Base-by-base conservation (phyloP, 1,284 basidiomycete species). In the Malassezia sympodialis region DNA sequence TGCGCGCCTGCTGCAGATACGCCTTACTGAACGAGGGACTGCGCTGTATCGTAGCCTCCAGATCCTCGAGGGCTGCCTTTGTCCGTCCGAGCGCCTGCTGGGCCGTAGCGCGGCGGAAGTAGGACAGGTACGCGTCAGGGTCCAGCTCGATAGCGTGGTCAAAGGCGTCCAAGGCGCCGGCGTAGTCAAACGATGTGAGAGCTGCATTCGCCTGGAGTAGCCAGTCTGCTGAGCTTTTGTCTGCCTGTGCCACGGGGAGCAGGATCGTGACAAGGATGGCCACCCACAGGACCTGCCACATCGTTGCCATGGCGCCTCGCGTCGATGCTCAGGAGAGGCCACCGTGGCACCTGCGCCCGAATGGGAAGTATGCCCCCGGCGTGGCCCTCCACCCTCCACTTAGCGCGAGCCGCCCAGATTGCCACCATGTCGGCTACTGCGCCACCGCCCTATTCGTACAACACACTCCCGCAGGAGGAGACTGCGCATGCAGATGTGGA, bases 101-200 rank as follows among this genome's bases (percentile, higher is more conserved):
- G 17, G 72, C 72, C 10, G 72, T 74, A 4, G 70, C 65, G 21
- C 72, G 60, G 5, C 70, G 60, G 54, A 68, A 74, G 63, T 72
- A 72, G 21, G 66, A 61, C 23, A 73, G 63, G 51, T 63, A 72
- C n/a, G 62, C 52, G 11, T 49, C 41, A 1, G 68, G 67, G 51
- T 71, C 67, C 15, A 59, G 58, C 42, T 56, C 58, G 24, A 71
- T 53, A 1, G 68, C 68, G 5, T 53, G 42, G 40, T 71, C 63
- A 53, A 66, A 71, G n/a, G 65, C 55, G 4, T 62, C 58, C 23
- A 71, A 57, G 11, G 68, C 68, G 17, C 65, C 63, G 6, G 59
- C 58, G 37, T 69, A 68, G 42, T 63, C 59, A 10, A 63, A 66
- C 4, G 63, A 61, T 30, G 64, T 59, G 10, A 71, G 63, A 7